Percentiles rank a stretch among this genome's conserved stretches.
These are phyloP conservation scores for Lachancea dasiensis DNA, from an alignment of 805 yeast species.

Conservation along the genomic window DNA sequence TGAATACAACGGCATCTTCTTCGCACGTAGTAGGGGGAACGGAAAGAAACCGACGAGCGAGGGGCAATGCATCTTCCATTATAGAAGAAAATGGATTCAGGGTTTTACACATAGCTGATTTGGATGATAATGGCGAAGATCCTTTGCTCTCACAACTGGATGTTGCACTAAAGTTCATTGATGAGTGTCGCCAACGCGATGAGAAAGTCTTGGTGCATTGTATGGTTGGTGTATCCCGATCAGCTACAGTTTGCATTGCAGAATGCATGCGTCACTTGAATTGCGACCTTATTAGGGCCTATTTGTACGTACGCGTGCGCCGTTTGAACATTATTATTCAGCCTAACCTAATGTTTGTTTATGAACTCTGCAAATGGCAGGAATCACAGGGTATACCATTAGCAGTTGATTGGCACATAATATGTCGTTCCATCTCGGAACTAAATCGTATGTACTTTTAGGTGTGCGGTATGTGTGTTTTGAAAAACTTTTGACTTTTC, in stretches of 20 bases:
- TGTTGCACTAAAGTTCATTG: constrained; percentile 59
- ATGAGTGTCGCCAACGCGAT: constrained; percentile 40
- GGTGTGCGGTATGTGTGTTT: not conserved
- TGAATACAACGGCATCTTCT: not conserved
- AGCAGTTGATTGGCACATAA: constrained; percentile 80
- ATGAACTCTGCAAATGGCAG: constrained; percentile 64
- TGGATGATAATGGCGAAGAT: constrained; percentile 91
- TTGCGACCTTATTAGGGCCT: constrained; percentile 69
- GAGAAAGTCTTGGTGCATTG: constrained; percentile 78
- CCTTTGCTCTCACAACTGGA: constrained; percentile 58
- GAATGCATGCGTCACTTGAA: constrained; percentile 79
- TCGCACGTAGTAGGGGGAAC: not conserved
- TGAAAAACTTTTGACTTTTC: not conserved
- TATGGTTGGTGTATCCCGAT: constrained; percentile 90
- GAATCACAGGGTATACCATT: constrained; percentile 37
- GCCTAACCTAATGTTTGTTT: constrained; percentile 88
- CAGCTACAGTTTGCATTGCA: constrained; percentile 93
- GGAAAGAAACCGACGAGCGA: not conserved
- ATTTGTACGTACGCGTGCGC: constrained; percentile 81
- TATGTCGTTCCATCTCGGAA: constrained; percentile 76
- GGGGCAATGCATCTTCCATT: constrained; percentile 9
- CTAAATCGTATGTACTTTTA: constrained; percentile 63
- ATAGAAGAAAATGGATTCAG: constrained; percentile 28
- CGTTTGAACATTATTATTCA: constrained; percentile 89
- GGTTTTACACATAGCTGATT: constrained; percentile 54